Evolutionary conservation across 768 basidiomycete genomes (phyloP), one percentile per base, ranked within the genome.

Genomic region (Boletus insuetus): DNA sequence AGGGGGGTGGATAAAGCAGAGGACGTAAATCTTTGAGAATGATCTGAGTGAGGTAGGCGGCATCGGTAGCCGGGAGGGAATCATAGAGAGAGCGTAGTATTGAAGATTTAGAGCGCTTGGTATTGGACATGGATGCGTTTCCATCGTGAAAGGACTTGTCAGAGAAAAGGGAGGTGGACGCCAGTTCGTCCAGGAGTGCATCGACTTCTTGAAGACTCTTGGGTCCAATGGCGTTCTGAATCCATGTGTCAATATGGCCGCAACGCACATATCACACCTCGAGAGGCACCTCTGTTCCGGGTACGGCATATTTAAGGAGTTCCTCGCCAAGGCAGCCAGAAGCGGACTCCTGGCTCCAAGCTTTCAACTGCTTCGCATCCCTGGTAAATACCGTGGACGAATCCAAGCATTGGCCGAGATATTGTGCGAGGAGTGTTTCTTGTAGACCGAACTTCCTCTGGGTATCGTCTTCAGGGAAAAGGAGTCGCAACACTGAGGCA

Each of bases 21-120:
- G 93, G 92, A 29, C 86, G 81, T 0, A 98, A 73, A 67, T 98
- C 94, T 58, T 89, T 89, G 35, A 96, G 79, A 55, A 98, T 89
- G 58, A 96, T 86, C 64, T 98, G 94, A 0, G 89, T 87, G 46
- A 95, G 74, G 57, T 86, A 80, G 1, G 82, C 76, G 3, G 87
- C 80, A 39, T 90, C 87, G 12, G 71, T 69, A 0, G 91, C 84
- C 2, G 83, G 75, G 11, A 93, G 72, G 3, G 75, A 69, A 39
- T 77, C 74, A 58, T 83, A 94, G 4, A 95, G 76, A 16, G 73
- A 68, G n/a, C 73, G 72, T 2, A 94, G 73, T 54, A 85, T 77
- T 12, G 43, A 53, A 10, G 48, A 49, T 35, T 68, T 69, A 0
- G 72, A 61, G 3, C 74, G 73, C 46, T 69, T 74, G 4, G 62